Percentiles rank a stretch among this genome's conserved stretches.
Evolutionary conservation across 1,139 yeast species (phyloP).

Genomic region (Candida neerlandica): DNA sequence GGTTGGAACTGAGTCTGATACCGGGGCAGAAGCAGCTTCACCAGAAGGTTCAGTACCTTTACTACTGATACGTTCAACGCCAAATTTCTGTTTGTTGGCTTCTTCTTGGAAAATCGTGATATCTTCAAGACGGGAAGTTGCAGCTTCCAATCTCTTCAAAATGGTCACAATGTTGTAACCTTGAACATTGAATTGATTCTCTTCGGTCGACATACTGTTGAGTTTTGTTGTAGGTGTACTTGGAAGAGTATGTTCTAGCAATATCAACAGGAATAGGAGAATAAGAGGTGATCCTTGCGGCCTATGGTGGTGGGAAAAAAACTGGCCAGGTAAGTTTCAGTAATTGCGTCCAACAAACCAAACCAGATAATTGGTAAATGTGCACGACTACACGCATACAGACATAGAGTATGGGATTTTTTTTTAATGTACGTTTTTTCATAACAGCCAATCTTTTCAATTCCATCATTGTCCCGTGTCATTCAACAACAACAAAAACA

Average conservation of each 20-base stretch:
- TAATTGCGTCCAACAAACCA: too few species aligned
- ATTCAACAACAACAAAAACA: background rate
- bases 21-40: slow-evolving; percentile 15
- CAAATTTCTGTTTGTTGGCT: slow-evolving; percentile 21
- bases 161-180: slow-evolving; percentile 83
- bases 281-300: background rate
- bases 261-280: too few species aligned
- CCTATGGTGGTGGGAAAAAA: too few species aligned
- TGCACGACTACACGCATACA: too few species aligned
- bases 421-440: too few species aligned
- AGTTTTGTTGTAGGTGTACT: background rate
- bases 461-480: too few species aligned
- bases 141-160: slow-evolving; percentile 85
- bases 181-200: slow-evolving; percentile 62
- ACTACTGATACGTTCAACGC: slow-evolving; percentile 14
- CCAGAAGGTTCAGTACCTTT: slow-evolving; percentile 5
- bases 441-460: too few species aligned
- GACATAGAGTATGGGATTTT: too few species aligned
- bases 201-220: slow-evolving; percentile 44
- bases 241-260: too few species aligned
- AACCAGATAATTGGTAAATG: too few species aligned
- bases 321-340: too few species aligned
- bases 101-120: slow-evolving; percentile 79
- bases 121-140: slow-evolving; percentile 90
- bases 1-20: background rate